These are phyloP conservation scores for Coriolopsis trogii DNA, from an alignment of 1,284 basidiomycete species.

Conservation along the genomic window DNA sequence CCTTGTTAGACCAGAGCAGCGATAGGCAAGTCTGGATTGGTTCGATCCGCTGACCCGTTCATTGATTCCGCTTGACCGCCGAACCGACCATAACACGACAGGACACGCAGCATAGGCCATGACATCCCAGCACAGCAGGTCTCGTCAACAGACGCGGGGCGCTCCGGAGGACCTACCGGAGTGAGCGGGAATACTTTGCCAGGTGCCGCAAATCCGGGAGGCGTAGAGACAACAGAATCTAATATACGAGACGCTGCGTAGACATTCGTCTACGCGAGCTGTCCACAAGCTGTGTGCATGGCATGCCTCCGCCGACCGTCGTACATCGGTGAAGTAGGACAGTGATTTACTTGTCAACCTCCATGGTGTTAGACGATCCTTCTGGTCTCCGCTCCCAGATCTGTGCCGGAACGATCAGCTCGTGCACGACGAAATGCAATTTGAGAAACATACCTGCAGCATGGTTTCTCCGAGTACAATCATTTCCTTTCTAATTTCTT, in stretches of 20 bases:
- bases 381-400: slow-evolving; percentile 66
- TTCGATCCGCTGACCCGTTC: background rate
- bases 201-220: no score
- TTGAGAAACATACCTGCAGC: slow-evolving; percentile 68
- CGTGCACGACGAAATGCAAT: background rate
- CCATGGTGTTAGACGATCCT: slow-evolving; percentile 27
- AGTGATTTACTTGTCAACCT: slow-evolving; percentile 26
- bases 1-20: slow-evolving; percentile 32
- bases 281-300: background rate
- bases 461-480: slow-evolving; percentile 97
- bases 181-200: no score
- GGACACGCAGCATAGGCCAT: background rate
- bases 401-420: slow-evolving; percentile 37
- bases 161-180: no score
- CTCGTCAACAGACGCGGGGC: slow-evolving; percentile 2
- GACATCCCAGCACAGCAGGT: background rate
- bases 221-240: no score
- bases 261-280: no score
- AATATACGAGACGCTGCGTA: no score
- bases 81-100: slow-evolving; percentile 9
- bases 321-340: no score
- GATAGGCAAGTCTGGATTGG: slow-evolving; percentile 10
- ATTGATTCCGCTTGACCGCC: background rate
- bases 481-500: slow-evolving; percentile 95
- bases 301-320: background rate